phyloP scores from a whole-genome alignment of 768 basidiomycete species.

The Tricholoma bakamatsutake region DNA sequence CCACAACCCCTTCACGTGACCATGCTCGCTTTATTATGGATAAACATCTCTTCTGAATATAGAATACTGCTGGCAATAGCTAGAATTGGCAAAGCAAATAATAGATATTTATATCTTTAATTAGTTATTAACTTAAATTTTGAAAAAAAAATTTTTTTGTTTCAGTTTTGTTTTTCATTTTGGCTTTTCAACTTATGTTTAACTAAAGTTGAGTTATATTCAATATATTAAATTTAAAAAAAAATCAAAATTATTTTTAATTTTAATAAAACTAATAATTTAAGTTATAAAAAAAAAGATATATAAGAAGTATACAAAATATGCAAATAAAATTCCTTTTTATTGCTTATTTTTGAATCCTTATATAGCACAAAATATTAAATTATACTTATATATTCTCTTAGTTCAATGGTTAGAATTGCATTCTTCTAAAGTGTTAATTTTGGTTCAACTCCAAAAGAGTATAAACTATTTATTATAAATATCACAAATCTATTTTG shows the following conservation, averaged over 20 bases:
- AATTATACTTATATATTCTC: neutral
- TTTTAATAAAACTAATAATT: neutral
- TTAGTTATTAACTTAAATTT: too few species aligned
- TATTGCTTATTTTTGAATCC: neutral
- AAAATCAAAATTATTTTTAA: neutral
- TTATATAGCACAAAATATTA: neutral
- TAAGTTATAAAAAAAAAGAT: too few species aligned
- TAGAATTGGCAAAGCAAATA: neutral
- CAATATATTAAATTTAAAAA: neutral
- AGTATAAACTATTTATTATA: constrained; percentile 4
- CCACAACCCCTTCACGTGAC: too few species aligned
- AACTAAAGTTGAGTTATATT: too few species aligned
- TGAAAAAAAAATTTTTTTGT: too few species aligned
- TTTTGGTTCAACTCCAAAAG: constrained; percentile 14
- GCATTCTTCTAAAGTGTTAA: constrained; percentile 11
- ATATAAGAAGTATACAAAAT: neutral
- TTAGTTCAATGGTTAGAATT: constrained; percentile 11
- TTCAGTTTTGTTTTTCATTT: too few species aligned
- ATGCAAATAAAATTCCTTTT: neutral
- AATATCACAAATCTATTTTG: neutral
- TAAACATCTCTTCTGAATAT: too few species aligned
- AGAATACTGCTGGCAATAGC: neutral
- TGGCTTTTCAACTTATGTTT: too few species aligned
- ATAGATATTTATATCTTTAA: neutral
- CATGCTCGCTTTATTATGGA: too few species aligned